These are phyloP conservation scores for Cyclotella sp. DNA, from an alignment of 108 stramenopile genomes.

Conservation along the genomic window DNA sequence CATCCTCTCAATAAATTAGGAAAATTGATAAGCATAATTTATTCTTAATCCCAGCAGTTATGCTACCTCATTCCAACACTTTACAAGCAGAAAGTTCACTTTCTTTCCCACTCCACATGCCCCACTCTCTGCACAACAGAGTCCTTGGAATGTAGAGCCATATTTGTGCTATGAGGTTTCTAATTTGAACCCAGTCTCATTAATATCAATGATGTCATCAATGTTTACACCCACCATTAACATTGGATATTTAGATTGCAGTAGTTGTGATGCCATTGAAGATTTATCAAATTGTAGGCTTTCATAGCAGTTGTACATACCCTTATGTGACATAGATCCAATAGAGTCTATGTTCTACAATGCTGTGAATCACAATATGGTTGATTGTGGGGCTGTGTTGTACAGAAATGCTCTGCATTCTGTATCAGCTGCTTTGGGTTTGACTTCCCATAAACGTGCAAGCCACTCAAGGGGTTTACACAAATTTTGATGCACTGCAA, in stretches of 20 bases:
- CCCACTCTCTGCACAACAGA: neutral
- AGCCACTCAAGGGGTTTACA: too few relatives aligned
- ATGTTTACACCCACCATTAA: neutral
- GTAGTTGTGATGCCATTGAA: neutral
- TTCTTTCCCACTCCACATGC: neutral
- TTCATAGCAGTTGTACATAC: neutral
- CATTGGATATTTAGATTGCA: neutral
- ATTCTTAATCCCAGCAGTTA: too few relatives aligned
- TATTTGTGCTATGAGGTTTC: neutral
- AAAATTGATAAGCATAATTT: too few relatives aligned
- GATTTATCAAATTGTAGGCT: neutral
- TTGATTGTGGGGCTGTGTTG: too few relatives aligned
- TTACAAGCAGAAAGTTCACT: neutral
- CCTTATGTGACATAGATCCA: neutral
- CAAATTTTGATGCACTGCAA: too few relatives aligned
- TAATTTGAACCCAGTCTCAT: neutral
- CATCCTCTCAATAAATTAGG: too few relatives aligned
- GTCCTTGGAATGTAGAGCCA: neutral
- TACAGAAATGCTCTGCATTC: too few relatives aligned
- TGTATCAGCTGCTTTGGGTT: too few relatives aligned
- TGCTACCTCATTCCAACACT: too few relatives aligned
- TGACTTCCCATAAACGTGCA: too few relatives aligned
- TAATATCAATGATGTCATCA: neutral
- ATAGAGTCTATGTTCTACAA: too few relatives aligned
- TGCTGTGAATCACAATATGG: too few relatives aligned